Conservation (phyloP, 345 rosid species). For the Cardamine chenopodiifolia region DNA sequence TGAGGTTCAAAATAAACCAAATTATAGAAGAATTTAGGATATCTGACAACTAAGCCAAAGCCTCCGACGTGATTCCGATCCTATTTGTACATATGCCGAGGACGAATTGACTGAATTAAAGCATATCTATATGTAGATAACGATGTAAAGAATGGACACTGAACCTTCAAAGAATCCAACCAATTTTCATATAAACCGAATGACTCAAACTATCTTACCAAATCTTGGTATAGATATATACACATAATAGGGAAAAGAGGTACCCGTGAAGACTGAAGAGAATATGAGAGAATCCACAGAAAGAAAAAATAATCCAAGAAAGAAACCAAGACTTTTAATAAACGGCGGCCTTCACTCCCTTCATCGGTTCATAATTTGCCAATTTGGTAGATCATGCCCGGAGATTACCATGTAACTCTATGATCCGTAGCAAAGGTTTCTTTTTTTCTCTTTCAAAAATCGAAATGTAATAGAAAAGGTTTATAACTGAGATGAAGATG, state of each 20-base stretch:
- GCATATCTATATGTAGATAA: background rate
- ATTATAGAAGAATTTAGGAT: background rate
- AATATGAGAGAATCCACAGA: constrained; percentile 6
- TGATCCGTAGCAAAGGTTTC: constrained; percentile 25
- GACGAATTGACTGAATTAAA: too few species aligned
- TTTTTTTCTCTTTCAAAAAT: background rate
- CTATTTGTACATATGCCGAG: background rate
- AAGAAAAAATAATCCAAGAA: constrained; percentile 18
- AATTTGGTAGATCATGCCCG: constrained; percentile 33
- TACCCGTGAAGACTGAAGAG: background rate
- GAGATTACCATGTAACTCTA: constrained; percentile 37
- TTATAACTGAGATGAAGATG: constrained; percentile 39
- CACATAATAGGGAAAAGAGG: constrained; percentile 2
- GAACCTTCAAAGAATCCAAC: constrained; percentile 23
- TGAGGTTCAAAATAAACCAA: too few species aligned
- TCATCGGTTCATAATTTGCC: constrained; percentile 33
- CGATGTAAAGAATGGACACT: constrained; percentile 3
- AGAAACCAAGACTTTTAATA: constrained; percentile 17
- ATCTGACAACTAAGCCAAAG: background rate
- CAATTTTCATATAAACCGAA: constrained; percentile 24
- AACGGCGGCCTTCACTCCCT: constrained; percentile 29
- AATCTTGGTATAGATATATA: constrained; percentile 40
- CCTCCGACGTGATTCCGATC: background rate
- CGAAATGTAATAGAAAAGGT: constrained; percentile 1
- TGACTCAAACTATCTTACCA: constrained; percentile 33